Evolutionary conservation across 306 rosid species (phyloP), one percentile per base, ranked within the genome.

Genomic region (Acacia acuminata): DNA sequence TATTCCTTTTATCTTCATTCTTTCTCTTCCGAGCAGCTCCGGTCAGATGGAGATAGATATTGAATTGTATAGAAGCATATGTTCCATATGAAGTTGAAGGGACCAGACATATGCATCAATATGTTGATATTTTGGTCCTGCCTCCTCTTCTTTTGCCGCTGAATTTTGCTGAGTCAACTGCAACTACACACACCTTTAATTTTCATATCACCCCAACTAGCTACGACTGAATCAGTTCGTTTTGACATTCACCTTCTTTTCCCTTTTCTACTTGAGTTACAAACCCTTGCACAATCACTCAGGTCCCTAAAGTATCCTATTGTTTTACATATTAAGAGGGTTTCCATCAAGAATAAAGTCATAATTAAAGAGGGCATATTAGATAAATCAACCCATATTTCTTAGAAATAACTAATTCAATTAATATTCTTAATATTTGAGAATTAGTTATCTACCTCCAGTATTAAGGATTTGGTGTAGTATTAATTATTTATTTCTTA

Each of bases 151-250:
- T 63, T 36, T 42, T 71, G 50, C 25, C 22, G 75, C 63, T 74
- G 82, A 85, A 71, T 77, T 71, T 65, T 38, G 80, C 48, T 44
- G 77, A 71, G 85, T 85, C 88, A 81, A 85, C 71, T 81, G 32
- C 66, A 30, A 19, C 25, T 3, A 55, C 51, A 71, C 30, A 9
- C 76, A 14, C 8, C 81, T 74, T 68, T 51, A 61, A 64, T 61
- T 51, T 73, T 82, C 76, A 79, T 84, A 75, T 24, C 16, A 82
- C 2, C 44, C 71, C 92, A 78, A 84, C 81, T 89, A 68, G 87
- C 81, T 36, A 36, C 7, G 7, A 60, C 36, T 74, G 86, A 84
- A 82, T 89, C 73, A 13, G 80, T 88, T 89, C 87, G 65, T 73
- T 86, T 84, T 84, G 84, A 84, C 65, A 56, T 56, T 56, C 63